Percentiles rank a stretch among this genome's conserved stretches.
Evolutionary conservation across 2,329 filamentous ascomycete species (phyloP).

Genomic region (Paraphoma chrysanthemicola): DNA sequence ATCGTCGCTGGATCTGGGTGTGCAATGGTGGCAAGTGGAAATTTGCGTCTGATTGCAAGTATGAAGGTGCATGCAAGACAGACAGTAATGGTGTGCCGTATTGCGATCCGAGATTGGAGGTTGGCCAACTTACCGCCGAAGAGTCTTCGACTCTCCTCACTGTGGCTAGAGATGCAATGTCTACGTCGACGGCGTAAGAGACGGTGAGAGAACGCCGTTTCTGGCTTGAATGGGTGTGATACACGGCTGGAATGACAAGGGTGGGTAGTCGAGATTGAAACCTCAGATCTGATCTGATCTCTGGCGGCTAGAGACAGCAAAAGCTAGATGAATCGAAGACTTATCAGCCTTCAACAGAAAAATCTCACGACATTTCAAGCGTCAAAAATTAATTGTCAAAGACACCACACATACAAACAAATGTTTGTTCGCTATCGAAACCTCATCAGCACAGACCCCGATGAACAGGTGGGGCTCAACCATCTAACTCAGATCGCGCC

Average conservation of each 20-base stretch:
- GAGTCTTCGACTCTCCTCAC: neutral
- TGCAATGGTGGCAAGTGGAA: neutral
- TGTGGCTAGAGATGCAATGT: neutral
- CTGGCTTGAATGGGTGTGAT: neutral
- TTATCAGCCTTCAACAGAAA: too few relatives aligned
- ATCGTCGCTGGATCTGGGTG: too few relatives aligned
- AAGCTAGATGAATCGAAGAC: too few relatives aligned
- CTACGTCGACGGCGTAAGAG: conserved; percentile 3
- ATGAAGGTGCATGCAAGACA: too few relatives aligned
- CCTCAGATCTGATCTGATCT: neutral
- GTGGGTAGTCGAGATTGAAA: neutral
- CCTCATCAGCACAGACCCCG: neutral
- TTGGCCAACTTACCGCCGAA: neutral
- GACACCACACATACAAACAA: neutral
- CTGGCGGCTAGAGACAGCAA: too few relatives aligned
- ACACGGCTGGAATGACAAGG: neutral
- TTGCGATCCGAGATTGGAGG: too few relatives aligned
- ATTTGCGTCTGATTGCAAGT: neutral
- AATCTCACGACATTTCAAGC: too few relatives aligned
- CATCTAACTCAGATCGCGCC: conserved; percentile 17
- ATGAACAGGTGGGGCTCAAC: conserved; percentile 13
- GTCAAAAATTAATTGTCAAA: too few relatives aligned
- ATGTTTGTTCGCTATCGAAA: neutral
- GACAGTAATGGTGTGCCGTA: too few relatives aligned
- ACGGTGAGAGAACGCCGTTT: neutral